Evolutionary conservation across 768 basidiomycete genomes (phyloP), one percentile per base, ranked within the genome.

Genomic region (Baorangia bicolor): DNA sequence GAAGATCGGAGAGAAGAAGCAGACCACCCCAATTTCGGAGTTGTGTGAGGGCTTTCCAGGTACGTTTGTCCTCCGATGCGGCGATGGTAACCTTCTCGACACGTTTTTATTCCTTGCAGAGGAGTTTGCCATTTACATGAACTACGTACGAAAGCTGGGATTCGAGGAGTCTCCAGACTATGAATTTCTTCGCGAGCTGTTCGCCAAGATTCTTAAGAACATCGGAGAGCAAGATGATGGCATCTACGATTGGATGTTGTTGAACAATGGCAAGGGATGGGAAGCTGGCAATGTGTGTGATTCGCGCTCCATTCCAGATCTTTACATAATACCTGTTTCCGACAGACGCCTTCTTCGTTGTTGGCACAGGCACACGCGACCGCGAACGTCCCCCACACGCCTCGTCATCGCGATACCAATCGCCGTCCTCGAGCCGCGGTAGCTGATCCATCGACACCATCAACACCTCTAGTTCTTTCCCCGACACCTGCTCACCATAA

Each of bases 1-100:
- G 75, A 98, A 98, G 79, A 99, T 99, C 63, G 97, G 96, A 45
- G 97, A 97, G 78, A 98, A 98, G 82, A 99, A 94, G 76, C 96
- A 98, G 74, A 89, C 84, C 9, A 97, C 96, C 16, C 80, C 84
- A 8, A 98, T 99, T 64, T 78, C 83, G 25, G 96, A 99, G 70
- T 77, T 99, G 33, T 96, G 94, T 64, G 96, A 99, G 68, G 94
- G 95, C 31, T 98, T 96, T 77, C 96, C 97, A 59, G 94, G 94
- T 59, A 66, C 82, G 75, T 37, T 49, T 23, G 28, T 56, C 34
- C 23, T 46, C 44, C 33, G 42, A 40, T 52, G 27, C 51, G 18
- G 28, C 45, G 33, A 27, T 47, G 53, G 28, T 25, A 27, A 28
- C 27, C 52, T 30, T 34, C 39, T 60, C 7, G n/a, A 40, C 18